Percentiles rank a stretch among this genome's conserved stretches.
Evolutionary conservation across 768 basidiomycete genomes (phyloP).

Genomic region (Leccinum uliginosum): DNA sequence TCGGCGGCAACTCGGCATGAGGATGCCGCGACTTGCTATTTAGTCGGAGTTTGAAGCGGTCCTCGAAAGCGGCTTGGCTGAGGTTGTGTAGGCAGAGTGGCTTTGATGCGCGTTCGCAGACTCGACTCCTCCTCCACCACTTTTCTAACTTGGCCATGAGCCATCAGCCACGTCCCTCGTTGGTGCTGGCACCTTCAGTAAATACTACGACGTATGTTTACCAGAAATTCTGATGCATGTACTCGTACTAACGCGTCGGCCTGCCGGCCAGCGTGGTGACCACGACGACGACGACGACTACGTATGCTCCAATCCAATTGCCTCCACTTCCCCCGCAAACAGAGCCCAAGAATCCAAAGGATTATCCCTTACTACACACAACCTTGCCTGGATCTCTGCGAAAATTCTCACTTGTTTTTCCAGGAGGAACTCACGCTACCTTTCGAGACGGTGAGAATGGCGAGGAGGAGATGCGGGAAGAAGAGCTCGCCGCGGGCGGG

Average conservation of each 20-base stretch:
- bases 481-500: conserved; percentile 61
- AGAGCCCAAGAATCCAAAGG: conserved; percentile 72
- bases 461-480: conserved; percentile 66
- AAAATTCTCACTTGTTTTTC: conserved; percentile 74
- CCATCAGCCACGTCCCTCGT: conserved; percentile 57
- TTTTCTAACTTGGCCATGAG: conserved; percentile 46
- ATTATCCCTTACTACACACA: conserved; percentile 74
- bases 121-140: conserved; percentile 23
- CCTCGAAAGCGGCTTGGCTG: conserved; percentile 22
- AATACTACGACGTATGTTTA: conserved; percentile 75
- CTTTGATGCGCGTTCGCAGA: conserved; percentile 30
- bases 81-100: conserved; percentile 31
- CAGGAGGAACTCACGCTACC: conserved; percentile 74
- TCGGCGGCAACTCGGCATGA: conserved; percentile 25
- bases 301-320: conserved; percentile 82
- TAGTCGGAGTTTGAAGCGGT: conserved; percentile 24
- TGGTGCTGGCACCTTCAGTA: conserved; percentile 75
- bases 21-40: conserved; percentile 12
- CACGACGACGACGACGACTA: conserved; percentile 87
- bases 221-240: not conserved
- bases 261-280: conserved; percentile 65
- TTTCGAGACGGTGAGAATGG: conserved; percentile 68
- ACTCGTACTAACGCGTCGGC: conserved; percentile 21
- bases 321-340: conserved; percentile 69
- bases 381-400: conserved; percentile 70